Evolutionary conservation across 495 filamentous ascomycete genomes (phyloP), one percentile per base, ranked within the genome.

Genomic region (Bombardia bombarda): DNA sequence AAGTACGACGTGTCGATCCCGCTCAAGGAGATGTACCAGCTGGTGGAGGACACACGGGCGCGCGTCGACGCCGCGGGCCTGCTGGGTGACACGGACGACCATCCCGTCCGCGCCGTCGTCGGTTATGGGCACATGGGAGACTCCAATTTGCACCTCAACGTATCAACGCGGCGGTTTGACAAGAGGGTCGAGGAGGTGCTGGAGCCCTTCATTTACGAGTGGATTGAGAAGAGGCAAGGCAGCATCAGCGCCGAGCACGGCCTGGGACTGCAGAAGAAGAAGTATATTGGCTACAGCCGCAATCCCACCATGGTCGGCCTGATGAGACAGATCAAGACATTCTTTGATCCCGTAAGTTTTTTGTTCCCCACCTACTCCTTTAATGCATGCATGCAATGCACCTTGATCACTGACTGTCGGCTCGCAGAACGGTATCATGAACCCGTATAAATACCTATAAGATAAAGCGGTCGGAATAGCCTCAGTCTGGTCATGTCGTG

Each of bases 111-210:
- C 1, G 84, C 80, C 32, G 90, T 94, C 16, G 80, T 93, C n/a
- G 92, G 92, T 3, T 98, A 93, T 56, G 92, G 92, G 9, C 92
- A 98, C 63, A 95, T 98, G 86, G 92, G 92, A 23, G 92, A 98
- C 60, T 79, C 84, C 3, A 98, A 98, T 61, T 61, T 98, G 49
- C 92, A 98, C 64, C 68, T 98, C 43, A 98, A 98, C 62, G 72
- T 98, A 14, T 67, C 85, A 1, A 83, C 83, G 19, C 67, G 90
- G 44, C 66, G 80, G 43, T 97, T 87, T 61, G 85, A 89, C 63
- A 88, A 87, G 67, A 70, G 80, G 40, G 88, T 97, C 18, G 92
- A 98, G 71, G 77, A 89, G 65, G 77, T 70, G 32, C 75, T 98
- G 19, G 92, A 98, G 67, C 92, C 92, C 3, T 98, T 83, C 68